Percentiles rank a stretch among this genome's conserved stretches.
Conservation (phyloP, 306 rosid genomes). For the Myrica gale region DNA sequence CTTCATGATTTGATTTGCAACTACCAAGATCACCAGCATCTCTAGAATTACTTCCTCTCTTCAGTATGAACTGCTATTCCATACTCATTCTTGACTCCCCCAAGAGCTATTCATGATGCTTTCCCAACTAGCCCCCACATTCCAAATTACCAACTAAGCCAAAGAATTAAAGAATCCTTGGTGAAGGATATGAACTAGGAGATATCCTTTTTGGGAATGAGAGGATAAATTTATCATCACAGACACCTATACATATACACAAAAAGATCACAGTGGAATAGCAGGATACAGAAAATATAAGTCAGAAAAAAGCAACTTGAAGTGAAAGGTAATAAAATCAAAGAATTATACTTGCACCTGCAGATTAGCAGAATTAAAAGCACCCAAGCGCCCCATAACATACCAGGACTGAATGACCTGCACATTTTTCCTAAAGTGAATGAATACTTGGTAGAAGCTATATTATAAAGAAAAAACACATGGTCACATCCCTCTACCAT, state of each 20-base stretch:
- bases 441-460: background rate
- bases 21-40: no score
- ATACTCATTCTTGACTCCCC: no score
- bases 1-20: background rate
- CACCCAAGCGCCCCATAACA: constrained; percentile 93
- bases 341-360: constrained; percentile 45
- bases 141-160: background rate
- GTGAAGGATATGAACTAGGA: background rate
- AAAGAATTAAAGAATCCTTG: background rate
- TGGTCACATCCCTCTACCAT: background rate
- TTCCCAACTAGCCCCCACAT: background rate
- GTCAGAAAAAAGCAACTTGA: background rate
- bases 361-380: constrained; percentile 81
- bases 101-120: no score
- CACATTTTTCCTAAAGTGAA: constrained; percentile 27
- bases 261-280: background rate
- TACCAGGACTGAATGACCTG: constrained; percentile 95
- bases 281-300: background rate
- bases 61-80: no score
- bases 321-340: background rate
- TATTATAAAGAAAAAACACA: background rate
- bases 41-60: no score
- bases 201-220: background rate
- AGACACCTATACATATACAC: background rate
- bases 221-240: background rate